Evolutionary conservation across 2,329 filamentous ascomycete genomes (phyloP), one percentile per base, ranked within the genome.

Genomic region (Cladosporium velox): DNA sequence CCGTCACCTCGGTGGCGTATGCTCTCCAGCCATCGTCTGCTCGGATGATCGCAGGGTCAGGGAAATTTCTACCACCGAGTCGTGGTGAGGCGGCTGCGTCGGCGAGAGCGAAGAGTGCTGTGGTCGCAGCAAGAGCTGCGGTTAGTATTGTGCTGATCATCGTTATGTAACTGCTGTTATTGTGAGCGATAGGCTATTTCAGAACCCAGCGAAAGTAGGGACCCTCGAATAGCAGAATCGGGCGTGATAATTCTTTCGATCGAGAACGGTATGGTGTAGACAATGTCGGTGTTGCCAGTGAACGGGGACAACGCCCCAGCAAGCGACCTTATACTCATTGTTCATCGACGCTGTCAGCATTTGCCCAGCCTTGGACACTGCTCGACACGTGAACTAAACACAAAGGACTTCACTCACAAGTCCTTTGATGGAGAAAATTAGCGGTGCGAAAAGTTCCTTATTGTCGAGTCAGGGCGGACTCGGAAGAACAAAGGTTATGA

Each of bases 1-100:
- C 80, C 61, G 79, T 80, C 63, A 82, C 82, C 1, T 68, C 70
- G 14, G 70, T 73, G 6, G 67, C 84, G 73, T 87, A 88, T 6
- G 86, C 83, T 68, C 87, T 85, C 79, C 83, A 88, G 4, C 76
- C 78, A 5, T 81, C 82, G 66, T 83, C 78, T 1, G 74, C 78
- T 68, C 81, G 72, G 52, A 88, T 70, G 59, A 88, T 79, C 14
- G 79, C 75, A 10, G 85, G 85, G 68, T 87, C 85, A 2, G 85
- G 80, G 70, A 87, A 87, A 75, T 86, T 79, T 30, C 72, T 70
- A 44, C 71, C 70, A 30, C 38, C 65, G 52, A 72, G 49, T 32
- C 51, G 51, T 21, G 61, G 51, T 32, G 51, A 18, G 24, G 34
- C 51, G 14, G 35, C 51, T 3, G 61, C 61, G 34, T n/a, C 14